These are phyloP conservation scores for Geotrichum reessii DNA, from an alignment of 1,139 yeast genomes.

Conservation along the genomic window DNA sequence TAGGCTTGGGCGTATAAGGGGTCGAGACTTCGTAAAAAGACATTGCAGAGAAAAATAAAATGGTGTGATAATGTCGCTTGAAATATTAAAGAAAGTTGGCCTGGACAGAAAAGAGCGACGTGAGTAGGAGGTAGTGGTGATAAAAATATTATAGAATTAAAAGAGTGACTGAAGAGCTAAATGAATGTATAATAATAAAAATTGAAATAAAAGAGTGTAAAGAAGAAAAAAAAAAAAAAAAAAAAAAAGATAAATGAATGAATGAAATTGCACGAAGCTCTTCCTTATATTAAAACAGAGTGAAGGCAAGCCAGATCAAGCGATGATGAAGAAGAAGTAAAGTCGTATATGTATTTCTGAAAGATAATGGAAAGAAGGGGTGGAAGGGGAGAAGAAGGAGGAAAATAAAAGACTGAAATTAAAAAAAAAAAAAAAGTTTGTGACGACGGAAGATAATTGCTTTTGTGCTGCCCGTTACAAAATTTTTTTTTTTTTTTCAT, in stretches of 20 bases:
- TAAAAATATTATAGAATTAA: neutral
- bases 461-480: neutral
- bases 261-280: conserved; percentile 1
- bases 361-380: neutral
- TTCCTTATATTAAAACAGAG: neutral
- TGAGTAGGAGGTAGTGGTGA: neutral
- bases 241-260: conserved; percentile 3
- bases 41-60: conserved; percentile 5
- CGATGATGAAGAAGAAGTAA: neutral
- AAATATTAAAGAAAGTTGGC: neutral
- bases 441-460: neutral
- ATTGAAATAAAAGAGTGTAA: conserved; percentile 5
- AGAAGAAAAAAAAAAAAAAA: neutral
- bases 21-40: conserved; percentile 8
- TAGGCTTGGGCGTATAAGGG: conserved; percentile 13
- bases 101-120: neutral
- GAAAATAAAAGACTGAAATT: neutral
- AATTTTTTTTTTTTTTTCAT: no score
- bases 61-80: neutral
- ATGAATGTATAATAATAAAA: no score
- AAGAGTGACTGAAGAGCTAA: neutral
- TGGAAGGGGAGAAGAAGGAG: neutral
- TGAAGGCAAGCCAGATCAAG: neutral
- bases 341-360: neutral
- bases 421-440: conserved; percentile 7